Evolutionary conservation across 2,329 filamentous ascomycete species (phyloP).

Genomic region (Penicillium nordicum): DNA sequence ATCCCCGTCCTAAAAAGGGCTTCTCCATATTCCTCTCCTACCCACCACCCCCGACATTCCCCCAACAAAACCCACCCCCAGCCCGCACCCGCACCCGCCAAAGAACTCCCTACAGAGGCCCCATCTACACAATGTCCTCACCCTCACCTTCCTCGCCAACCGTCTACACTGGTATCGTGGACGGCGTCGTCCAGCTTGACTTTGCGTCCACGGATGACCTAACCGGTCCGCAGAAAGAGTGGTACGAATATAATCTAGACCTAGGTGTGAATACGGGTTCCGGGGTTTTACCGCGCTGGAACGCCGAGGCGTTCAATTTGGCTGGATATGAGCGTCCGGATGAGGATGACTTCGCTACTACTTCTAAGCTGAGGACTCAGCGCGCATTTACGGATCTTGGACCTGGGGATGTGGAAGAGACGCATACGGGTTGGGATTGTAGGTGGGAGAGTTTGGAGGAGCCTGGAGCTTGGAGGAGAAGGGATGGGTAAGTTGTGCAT

Average conservation of each 20-base stretch:
- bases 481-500: conserved; percentile 5
- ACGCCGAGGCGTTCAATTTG: conserved; percentile 33
- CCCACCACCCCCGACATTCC: conserved; percentile 15
- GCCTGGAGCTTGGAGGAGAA: conserved; percentile 30
- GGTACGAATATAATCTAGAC: conserved; percentile 35
- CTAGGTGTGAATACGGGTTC: conserved; percentile 22
- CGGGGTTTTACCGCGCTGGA: not conserved
- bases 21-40: conserved; percentile 45
- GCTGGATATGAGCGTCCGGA: conserved; percentile 46
- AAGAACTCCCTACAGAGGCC: conserved; percentile 39
- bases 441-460: conserved; percentile 35
- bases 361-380: conserved; percentile 37
- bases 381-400: conserved; percentile 26
- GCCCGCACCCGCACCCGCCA: conserved; percentile 3
- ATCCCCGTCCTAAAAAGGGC: conserved; percentile 27
- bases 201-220: conserved; percentile 46
- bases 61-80: conserved; percentile 4
- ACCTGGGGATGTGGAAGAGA: conserved; percentile 20
- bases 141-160: conserved; percentile 46
- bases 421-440: conserved; percentile 37
- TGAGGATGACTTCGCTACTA: conserved; percentile 28
- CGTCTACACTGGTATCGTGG: conserved; percentile 45
- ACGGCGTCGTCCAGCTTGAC: conserved; percentile 43
- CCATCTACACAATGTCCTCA: conserved; percentile 45
- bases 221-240: conserved; percentile 26